Evolutionary conservation across 192 early-diverging fungal species (phyloP).

Genomic region (Rhizophagus sp.): DNA sequence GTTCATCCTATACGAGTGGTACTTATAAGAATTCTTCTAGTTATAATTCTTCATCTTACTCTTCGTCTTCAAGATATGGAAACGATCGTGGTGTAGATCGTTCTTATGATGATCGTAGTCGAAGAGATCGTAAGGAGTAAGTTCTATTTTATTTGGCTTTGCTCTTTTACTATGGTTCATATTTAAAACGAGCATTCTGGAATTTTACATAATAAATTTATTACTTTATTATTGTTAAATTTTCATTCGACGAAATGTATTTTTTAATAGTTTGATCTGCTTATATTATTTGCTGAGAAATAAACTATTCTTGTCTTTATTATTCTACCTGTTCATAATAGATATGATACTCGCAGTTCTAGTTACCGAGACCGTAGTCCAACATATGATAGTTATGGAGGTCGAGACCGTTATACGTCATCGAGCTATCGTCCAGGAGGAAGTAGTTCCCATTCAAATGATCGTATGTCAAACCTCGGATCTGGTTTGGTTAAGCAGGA

Average conservation of each 20-base stretch:
- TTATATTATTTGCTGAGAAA: background rate
- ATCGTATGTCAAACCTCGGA: conserved; percentile 59
- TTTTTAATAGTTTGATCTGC: background rate
- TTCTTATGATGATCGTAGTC: conserved; percentile 64
- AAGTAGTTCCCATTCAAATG: conserved; percentile 46
- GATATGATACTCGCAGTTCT: conserved; percentile 49
- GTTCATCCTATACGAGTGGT: conserved; percentile 35
- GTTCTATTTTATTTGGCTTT: conserved; percentile 3
- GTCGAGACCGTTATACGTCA: conserved; percentile 28
- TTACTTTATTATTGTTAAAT: background rate
- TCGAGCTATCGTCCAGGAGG: conserved; percentile 42
- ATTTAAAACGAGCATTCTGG: background rate
- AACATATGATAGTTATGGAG: conserved; percentile 41
- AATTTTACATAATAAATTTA: too few species aligned
- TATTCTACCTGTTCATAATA: background rate
- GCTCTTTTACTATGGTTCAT: background rate
- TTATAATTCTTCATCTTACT: conserved; percentile 36
- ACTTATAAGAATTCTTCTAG: conserved; percentile 36
- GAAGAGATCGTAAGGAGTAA: conserved; percentile 63
- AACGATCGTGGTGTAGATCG: conserved; percentile 56
- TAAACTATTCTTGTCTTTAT: background rate
- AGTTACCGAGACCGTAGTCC: conserved; percentile 56
- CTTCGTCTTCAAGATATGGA: conserved; percentile 33
- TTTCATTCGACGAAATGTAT: background rate
- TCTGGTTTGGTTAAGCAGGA: conserved; percentile 55